Evolutionary conservation across 306 rosid genomes (phyloP).

Genomic region (Citrullus amarus): DNA sequence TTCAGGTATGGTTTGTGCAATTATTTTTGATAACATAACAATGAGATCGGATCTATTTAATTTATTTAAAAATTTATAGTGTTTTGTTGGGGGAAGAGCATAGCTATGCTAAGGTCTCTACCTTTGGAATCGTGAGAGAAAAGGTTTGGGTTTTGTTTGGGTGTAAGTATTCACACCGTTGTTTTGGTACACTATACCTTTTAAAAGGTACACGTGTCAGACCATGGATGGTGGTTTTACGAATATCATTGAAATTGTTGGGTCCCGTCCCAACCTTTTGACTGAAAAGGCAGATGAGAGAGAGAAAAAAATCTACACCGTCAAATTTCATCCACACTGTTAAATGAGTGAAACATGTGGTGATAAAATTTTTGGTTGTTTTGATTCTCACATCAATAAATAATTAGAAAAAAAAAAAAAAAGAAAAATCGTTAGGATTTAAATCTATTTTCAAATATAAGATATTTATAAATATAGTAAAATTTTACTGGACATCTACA

Average conservation of each 20-base stretch:
- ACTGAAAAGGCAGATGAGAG: neutral
- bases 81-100: neutral
- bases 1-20: too few species aligned
- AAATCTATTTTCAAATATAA: too few species aligned
- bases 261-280: neutral
- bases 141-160: neutral
- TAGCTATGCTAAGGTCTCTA: too few species aligned
- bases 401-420: too few species aligned
- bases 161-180: neutral
- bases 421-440: too few species aligned
- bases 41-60: too few species aligned
- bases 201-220: neutral
- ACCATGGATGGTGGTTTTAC: neutral
- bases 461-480: too few species aligned
- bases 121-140: neutral
- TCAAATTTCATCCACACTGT: neutral
- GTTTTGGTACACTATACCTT: neutral
- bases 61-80: too few species aligned
- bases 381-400: neutral
- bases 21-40: too few species aligned
- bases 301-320: neutral
- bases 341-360: neutral
- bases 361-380: neutral
- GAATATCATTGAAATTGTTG: neutral
- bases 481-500: too few species aligned